phyloP scores from a whole-genome alignment of 805 yeast species.

The Kregervanrija fluxuum region DNA sequence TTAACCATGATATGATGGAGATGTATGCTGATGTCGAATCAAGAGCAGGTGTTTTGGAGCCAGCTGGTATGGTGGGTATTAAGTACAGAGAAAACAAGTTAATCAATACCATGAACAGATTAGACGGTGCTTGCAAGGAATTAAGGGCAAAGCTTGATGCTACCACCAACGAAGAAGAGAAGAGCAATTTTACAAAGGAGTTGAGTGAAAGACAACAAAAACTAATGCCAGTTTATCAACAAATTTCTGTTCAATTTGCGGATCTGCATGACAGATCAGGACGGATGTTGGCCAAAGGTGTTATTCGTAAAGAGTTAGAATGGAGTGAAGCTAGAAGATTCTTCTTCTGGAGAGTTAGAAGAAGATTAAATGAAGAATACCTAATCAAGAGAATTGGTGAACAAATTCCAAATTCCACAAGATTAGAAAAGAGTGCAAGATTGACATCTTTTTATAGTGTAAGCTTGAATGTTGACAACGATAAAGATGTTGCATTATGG shows the following conservation, averaged over 20 bases:
- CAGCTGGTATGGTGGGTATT: constrained; percentile 98
- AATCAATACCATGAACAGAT: constrained; percentile 82
- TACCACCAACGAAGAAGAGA: constrained; percentile 54
- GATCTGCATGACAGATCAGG: constrained; percentile 97
- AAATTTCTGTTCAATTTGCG: constrained; percentile 92
- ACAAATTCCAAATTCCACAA: constrained; percentile 49
- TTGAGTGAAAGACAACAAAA: constrained; percentile 71
- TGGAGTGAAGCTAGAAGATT: constrained; percentile 87
- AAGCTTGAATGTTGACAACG: constrained; percentile 61
- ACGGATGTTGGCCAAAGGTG: constrained; percentile 94
- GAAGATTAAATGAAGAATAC: constrained; percentile 91
- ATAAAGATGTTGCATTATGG: constrained; percentile 75
- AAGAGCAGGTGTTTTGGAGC: constrained; percentile 97
- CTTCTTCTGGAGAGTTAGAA: constrained; percentile 98
- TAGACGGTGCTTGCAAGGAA: constrained; percentile 68
- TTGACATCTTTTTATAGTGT: constrained; percentile 81
- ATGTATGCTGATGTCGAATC: constrained; percentile 97
- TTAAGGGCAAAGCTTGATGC: constrained; percentile 53
- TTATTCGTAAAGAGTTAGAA: constrained; percentile 74
- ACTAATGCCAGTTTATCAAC: constrained; percentile 82
- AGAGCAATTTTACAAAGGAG: constrained; percentile 54
- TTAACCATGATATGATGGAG: constrained; percentile 96
- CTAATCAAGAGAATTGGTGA: constrained; percentile 66
- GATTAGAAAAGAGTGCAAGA: constrained; percentile 81
- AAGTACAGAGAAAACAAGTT: constrained; percentile 93